Evolutionary conservation across 345 rosid species (phyloP), one percentile per base, ranked within the genome.

Genomic region (Durio zibethinus): DNA sequence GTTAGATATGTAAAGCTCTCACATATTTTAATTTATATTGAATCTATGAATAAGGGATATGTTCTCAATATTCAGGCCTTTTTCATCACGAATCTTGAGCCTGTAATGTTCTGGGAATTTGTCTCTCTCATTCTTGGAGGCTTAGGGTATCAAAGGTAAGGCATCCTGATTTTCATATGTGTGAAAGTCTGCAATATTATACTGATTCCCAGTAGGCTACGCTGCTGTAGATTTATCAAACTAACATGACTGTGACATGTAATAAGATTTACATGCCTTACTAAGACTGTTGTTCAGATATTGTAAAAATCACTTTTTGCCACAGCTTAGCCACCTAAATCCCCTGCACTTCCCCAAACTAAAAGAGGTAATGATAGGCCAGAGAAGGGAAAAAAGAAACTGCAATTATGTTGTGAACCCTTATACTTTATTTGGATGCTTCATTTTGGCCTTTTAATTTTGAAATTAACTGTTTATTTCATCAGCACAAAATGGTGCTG

Each of bases 81-180:
- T 81, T 92, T 93, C 77, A 89, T 96, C 86, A 96, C 98, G 5
- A 91, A 96, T 87, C 84, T 83, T 11, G 86, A 93, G 86, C 97
- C 94, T 9, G 68, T 91, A 77, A 89, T 77, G 84, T 93, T 92
- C 78, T 92, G 92, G 97, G 91, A 89, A 63, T 93, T 93, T 82
- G 86, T 90, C 11, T 88, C 94, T 62, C 77, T 79, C 64, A 75
- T 93, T 61, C 80, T 91, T 75, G 92, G 86, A 84, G 93, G 94
- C 82, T 74, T 96, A 87, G 92, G 93, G 67, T 93, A 91, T 85
- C 90, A 87, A 80, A 90, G 99, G 99, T 96, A 84, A 80, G 67
- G 74, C 77, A 29, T 52, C 52, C 38, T 50, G 60, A 36, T 73
- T 75, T 36, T 69, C 47, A 48, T 61, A 53, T 45, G 57, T 31